Evolutionary conservation across 2,329 filamentous ascomycete genomes (phyloP), one percentile per base, ranked within the genome.

Genomic region (Huntiella abstrusa): DNA sequence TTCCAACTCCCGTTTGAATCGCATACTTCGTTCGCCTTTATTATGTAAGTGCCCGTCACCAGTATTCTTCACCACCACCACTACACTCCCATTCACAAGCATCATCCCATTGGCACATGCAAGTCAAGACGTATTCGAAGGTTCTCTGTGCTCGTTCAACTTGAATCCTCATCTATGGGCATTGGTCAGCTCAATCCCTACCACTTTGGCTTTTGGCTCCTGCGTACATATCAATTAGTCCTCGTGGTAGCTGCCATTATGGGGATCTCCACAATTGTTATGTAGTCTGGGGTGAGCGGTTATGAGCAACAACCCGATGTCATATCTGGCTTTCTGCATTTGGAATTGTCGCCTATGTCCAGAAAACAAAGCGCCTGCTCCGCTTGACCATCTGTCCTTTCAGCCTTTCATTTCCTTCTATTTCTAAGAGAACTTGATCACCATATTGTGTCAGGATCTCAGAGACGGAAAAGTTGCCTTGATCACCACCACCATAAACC

Each of bases 251-350:
- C 41, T 43, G 17, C 41, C 11, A 43, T 43, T 28, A 11, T 34
- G 41, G 10, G 28, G 16, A 15, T 34, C 32, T 43, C 17, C 22
- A 28, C 15, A 19, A 33, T n/a, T 32, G 40, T 13, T 41, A 17
- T n/a, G 12, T 22, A 28, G 16, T 36, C 34, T 36, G 15, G 34
- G 34, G 12, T 15, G 16, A 17, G 33, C 7, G 41, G 22, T 2
- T 17, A 43, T 12, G 28, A 15, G 41, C 32, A n/a, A 19, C n/a
- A 35, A 33, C 41, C 22, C 22, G 22, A 28, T 41, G 40, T 10
- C 13, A 43, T 43, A 43, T 43, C 41, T 43, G 41, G 28, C 41
- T 43, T 43, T 43, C 15, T 15, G 28, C 7, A 13, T 43, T 19
- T 19, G 41, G 11, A 16, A 36, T 15, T 11, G 28, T 28, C 22